Conservation (phyloP, 441 rosid genomes). For the Syzygium malaccense region DNA sequence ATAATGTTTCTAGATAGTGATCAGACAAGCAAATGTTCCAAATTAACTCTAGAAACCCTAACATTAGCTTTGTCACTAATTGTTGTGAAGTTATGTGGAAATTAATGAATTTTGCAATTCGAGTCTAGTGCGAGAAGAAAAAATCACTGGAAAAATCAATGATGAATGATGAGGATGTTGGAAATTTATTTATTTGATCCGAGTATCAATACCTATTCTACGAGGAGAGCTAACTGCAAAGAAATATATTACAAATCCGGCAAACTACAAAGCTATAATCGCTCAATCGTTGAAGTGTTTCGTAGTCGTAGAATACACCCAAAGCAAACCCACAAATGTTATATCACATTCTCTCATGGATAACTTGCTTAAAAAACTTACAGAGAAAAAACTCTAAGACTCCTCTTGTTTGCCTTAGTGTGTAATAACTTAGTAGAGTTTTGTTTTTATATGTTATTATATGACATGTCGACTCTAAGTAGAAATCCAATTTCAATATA, state of each 20-base stretch:
- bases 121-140: not conserved
- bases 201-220: accelerated
- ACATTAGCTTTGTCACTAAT: not conserved
- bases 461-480: not conserved
- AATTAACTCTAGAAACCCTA: not conserved
- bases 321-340: not conserved
- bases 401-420: not conserved
- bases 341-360: not conserved
- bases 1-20: not conserved
- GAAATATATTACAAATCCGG: not conserved
- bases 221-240: accelerated
- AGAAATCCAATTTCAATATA: not conserved
- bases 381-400: not conserved
- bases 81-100: not conserved
- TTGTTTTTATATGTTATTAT: not conserved
- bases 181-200: not conserved
- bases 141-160: not conserved
- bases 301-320: not conserved
- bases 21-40: not conserved
- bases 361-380: not conserved
- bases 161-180: not conserved
- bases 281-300: not conserved
- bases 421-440: not conserved
- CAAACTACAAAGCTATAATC: not conserved
- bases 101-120: not conserved